Evolutionary conservation across 73 alveolate species (phyloP), one percentile per base, ranked within the genome.

Genomic region (Uronychia binucleata): DNA sequence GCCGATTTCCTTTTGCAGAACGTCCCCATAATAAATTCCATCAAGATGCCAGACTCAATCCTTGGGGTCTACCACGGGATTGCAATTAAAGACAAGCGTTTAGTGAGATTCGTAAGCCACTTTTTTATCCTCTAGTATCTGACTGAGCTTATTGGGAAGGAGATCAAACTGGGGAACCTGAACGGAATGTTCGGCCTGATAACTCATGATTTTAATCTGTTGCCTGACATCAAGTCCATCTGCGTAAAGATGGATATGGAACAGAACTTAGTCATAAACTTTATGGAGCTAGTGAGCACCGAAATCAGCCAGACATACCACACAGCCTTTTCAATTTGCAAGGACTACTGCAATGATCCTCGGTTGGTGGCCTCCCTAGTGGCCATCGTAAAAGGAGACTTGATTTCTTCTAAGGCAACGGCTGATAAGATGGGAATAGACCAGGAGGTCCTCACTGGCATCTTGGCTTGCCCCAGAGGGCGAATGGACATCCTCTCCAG

Each of bases 391-490:
- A 81, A 81, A 33, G 77, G 75, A 5, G 88, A 81, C 33, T 31
- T 81, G 11, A 19, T 34, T 27, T 34, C 57, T 11, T 28, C 46
- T 26, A 58, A 74, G 46, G 75, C 57, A 1, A 26, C 74, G 25
- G 57, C 83, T 8, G 89, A 82, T 13, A 29, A 34, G 27, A 5
- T 82, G 0, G 89, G 83, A 74, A 74, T 82, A 28, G 82, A 82
- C 0, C n/a, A 32, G 1, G 82, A 82, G 57, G 19, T 30, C 31
- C 28, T 82, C 26, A n/a, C 59, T 0, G 77, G 74, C 11, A 59
- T 46, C 25, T 83, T 82, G 5, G 89, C 89, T 26, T 82, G 89
- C 11, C 67, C 89, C 30, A 60, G 82, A 46, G 67, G 67, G 19
- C 5, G 67, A 46, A 46, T 46, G 19, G 67, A 46, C 67, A 46